These are phyloP conservation scores for Ophiosphaerella korrae DNA, from an alignment of 2,329 filamentous ascomycete genomes.

Conservation along the genomic window DNA sequence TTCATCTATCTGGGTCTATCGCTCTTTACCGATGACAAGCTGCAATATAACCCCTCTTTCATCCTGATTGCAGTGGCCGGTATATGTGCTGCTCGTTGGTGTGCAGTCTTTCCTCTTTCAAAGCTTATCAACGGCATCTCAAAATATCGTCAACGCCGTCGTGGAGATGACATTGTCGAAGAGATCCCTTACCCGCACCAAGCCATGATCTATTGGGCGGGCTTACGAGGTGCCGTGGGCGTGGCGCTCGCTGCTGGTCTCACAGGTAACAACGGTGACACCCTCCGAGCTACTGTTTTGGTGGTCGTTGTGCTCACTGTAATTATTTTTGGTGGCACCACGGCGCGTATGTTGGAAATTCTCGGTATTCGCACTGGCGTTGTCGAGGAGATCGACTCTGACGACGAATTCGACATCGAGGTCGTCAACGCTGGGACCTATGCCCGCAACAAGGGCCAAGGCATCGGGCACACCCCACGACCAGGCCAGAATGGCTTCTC, in stretches of 20 bases:
- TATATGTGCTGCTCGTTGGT: conserved; percentile 90
- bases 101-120: conserved; percentile 92
- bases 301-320: conserved; percentile 97
- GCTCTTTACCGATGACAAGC: conserved; percentile 85
- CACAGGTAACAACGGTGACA: conserved; percentile 78
- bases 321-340: conserved; percentile 98
- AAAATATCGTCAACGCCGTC: conserved; percentile 78
- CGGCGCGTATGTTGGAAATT: conserved; percentile 96
- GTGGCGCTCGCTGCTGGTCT: conserved; percentile 91
- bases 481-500: conserved; percentile 59
- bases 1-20: conserved; percentile 98
- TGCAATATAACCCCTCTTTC: conserved; percentile 91
- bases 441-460: conserved; percentile 77
- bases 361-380: conserved; percentile 95
- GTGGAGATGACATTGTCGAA: conserved; percentile 70
- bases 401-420: conserved; percentile 98
- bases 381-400: conserved; percentile 94
- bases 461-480: conserved; percentile 77
- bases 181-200: conserved; percentile 95
- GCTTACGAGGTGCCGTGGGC: conserved; percentile 90
- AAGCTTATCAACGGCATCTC: conserved; percentile 91
- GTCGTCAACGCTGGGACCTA: conserved; percentile 69
- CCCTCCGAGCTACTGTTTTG: conserved; percentile 90
- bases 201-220: conserved; percentile 99
- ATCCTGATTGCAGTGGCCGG: conserved; percentile 91